Percentiles rank a stretch among this genome's conserved stretches.
phyloP scores from a whole-genome alignment of 169 alveolate genomes.

The Ichthyophthirius multifiliis region DNA sequence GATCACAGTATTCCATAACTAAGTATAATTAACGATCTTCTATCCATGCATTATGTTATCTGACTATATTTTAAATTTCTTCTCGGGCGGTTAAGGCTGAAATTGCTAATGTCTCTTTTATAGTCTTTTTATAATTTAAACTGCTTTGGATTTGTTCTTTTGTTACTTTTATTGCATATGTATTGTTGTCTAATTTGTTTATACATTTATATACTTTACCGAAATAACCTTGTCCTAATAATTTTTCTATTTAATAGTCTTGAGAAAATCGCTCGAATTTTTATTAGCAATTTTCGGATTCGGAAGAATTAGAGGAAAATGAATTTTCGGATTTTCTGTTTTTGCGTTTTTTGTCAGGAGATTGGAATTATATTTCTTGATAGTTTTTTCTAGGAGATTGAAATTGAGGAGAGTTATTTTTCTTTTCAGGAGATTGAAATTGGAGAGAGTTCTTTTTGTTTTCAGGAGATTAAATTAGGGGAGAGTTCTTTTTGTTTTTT shows the following conservation, averaged over 20 bases:
- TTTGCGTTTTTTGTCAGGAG: too few relatives aligned
- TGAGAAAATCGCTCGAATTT: not conserved
- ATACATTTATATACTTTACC: not conserved
- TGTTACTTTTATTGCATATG: not conserved
- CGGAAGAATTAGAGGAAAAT: too few relatives aligned
- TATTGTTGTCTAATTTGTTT: not conserved
- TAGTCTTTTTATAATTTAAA: not conserved
- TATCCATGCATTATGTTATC: slow-evolving; percentile 1
- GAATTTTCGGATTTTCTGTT: too few relatives aligned
- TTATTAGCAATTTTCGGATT: too few relatives aligned
- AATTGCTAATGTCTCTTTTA: not conserved
- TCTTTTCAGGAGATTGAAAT: too few relatives aligned
- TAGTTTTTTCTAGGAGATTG: too few relatives aligned
- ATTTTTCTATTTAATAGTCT: not conserved
- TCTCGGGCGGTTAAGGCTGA: not conserved
- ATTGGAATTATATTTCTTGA: too few relatives aligned
- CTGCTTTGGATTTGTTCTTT: not conserved
- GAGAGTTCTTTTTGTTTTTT: too few relatives aligned
- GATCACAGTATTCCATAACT: slow-evolving; percentile 1
- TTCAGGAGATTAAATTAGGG: too few relatives aligned
- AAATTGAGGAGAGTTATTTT: too few relatives aligned
- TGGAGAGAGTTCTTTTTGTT: too few relatives aligned
- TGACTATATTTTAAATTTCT: not conserved
- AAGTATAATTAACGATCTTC: not conserved
- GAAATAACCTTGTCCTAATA: not conserved